Conservation (phyloP, 2,329 filamentous ascomycete species). For the Ilyonectria destructans region DNA sequence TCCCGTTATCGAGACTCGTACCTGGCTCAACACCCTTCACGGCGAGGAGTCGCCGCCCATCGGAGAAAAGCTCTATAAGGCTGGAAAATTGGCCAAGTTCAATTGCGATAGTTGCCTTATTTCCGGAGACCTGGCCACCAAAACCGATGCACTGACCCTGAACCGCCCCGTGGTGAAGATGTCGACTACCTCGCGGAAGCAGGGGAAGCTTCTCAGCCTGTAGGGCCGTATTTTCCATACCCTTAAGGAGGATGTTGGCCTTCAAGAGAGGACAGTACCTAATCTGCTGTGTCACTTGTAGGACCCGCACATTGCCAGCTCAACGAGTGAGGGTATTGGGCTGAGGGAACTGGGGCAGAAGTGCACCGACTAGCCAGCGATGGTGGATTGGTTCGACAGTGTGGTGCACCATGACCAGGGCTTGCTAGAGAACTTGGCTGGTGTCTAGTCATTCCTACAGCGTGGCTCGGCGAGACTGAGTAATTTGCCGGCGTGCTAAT, state of each 20-base stretch:
- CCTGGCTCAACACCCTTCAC: slow-evolving; percentile 49
- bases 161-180: slow-evolving; percentile 49
- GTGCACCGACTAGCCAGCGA: slow-evolving; percentile 62
- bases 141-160: slow-evolving; percentile 14
- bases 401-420: slow-evolving; percentile 71
- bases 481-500: too few species aligned
- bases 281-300: slow-evolving; percentile 69
- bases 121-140: slow-evolving; percentile 46
- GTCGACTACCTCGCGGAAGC: slow-evolving; percentile 52
- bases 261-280: slow-evolving; percentile 66
- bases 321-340: slow-evolving; percentile 70
- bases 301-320: slow-evolving; percentile 71
- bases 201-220: slow-evolving; percentile 61
- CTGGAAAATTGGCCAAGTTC: slow-evolving; percentile 59
- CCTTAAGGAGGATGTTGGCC: slow-evolving; percentile 62
- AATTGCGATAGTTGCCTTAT: slow-evolving; percentile 51
- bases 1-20: slow-evolving; percentile 46
- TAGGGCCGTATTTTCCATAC: slow-evolving; percentile 65
- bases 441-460: slow-evolving; percentile 41
- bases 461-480: neutral
- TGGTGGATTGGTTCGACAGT: slow-evolving; percentile 65
- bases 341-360: slow-evolving; percentile 67
- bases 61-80: slow-evolving; percentile 55
- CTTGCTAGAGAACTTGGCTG: slow-evolving; percentile 66
- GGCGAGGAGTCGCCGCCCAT: slow-evolving; percentile 8